Conservation (phyloP, 345 rosid genomes). For the Sapria himalayana region DNA sequence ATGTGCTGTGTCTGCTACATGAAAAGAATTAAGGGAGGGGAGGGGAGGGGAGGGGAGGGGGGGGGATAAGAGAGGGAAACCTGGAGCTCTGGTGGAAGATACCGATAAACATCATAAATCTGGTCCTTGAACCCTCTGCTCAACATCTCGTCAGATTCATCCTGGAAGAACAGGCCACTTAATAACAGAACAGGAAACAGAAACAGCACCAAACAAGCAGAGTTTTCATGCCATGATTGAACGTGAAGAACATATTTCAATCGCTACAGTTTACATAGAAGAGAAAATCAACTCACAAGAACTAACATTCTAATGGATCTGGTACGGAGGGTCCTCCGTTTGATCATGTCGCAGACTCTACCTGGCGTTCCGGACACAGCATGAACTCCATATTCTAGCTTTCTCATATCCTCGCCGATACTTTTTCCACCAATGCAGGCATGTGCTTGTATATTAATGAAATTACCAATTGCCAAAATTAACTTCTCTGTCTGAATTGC, state of each 20-base stretch:
- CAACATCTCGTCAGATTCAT: constrained; percentile 95
- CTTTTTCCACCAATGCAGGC: constrained; percentile 90
- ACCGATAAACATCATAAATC: constrained; percentile 82
- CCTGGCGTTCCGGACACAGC: constrained; percentile 97
- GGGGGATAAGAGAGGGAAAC: too few species aligned
- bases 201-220: too few species aligned
- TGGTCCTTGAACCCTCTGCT: constrained; percentile 99
- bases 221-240: too few species aligned
- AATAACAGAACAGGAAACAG: too few species aligned
- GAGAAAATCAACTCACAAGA: constrained; percentile 17
- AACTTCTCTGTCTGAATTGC: constrained; percentile 83
- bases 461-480: constrained; percentile 52
- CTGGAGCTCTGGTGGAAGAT: constrained; percentile 98
- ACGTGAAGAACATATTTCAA: too few species aligned
- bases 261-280: too few species aligned
- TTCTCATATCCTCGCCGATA: constrained; percentile 88
- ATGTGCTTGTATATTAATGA: constrained; percentile 62
- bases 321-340: constrained; percentile 86
- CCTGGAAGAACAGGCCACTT: too few species aligned
- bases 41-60: too few species aligned
- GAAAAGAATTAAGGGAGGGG: too few species aligned
- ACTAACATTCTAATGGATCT: constrained; percentile 31
- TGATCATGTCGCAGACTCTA: constrained; percentile 95
- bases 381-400: constrained; percentile 40
- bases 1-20: too few species aligned